Conservation (phyloP, 768 basidiomycete species). For the Gyrodon lividus region DNA sequence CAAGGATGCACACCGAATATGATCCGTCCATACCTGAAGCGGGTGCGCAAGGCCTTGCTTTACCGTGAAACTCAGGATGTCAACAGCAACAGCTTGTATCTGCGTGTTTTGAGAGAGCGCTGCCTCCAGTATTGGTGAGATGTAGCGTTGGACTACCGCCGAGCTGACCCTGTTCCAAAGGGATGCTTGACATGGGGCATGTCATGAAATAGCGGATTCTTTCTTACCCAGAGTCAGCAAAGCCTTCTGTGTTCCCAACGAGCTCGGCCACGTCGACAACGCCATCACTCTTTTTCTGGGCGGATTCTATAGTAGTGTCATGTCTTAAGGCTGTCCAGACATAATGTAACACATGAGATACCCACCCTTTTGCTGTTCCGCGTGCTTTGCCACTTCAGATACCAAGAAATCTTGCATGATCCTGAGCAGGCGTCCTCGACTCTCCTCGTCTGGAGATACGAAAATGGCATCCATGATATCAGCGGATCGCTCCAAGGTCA, state of each 20-base stretch:
- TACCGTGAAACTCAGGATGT: conserved; percentile 89
- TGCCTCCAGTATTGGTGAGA: conserved; percentile 76
- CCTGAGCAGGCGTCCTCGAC: conserved; percentile 69
- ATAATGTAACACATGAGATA: background rate
- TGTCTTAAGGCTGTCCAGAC: background rate
- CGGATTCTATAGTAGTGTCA: conserved; percentile 9
- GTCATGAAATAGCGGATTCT: conserved; percentile 19
- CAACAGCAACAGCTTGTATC: conserved; percentile 82
- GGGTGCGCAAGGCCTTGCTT: conserved; percentile 96
- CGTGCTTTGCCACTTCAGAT: conserved; percentile 78
- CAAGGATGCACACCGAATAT: background rate
- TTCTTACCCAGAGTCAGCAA: conserved; percentile 93
- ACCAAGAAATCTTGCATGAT: conserved; percentile 92
- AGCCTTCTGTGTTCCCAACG: conserved; percentile 92
- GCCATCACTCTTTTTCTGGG: conserved; percentile 25
- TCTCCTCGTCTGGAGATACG: conserved; percentile 66
- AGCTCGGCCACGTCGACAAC: conserved; percentile 90
- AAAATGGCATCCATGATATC: conserved; percentile 91
- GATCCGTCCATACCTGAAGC: conserved; percentile 59
- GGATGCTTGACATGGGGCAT: background rate
- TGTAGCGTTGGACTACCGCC: conserved; percentile 90
- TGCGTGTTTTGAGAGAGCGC: conserved; percentile 68
- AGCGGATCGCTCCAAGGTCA: conserved; percentile 78
- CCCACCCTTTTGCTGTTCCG: conserved; percentile 66
- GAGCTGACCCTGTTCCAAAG: conserved; percentile 74